Evolutionary conservation across 768 basidiomycete species (phyloP), one percentile per base, ranked within the genome.

Genomic region (Phanerochaete sordida): DNA sequence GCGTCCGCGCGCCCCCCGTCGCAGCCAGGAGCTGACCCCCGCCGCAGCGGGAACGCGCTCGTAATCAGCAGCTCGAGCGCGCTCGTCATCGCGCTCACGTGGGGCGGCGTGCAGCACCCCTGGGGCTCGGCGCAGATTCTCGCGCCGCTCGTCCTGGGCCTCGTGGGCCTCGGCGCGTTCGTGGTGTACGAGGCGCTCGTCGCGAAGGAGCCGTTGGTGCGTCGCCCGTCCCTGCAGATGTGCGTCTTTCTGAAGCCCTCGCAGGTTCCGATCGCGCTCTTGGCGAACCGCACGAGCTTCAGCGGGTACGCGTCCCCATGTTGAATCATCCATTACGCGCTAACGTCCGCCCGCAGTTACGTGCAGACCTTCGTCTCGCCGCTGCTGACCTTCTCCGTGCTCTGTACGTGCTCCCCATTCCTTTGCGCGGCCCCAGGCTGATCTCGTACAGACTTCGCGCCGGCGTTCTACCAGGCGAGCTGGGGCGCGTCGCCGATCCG

Each of bases 101-200:
- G 68, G 73, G 76, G 70, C 21, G 77, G 77, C 5, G 66, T 73
- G 23, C 51, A 58, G 3, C 76, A 71, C 63, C 33, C 72, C 0
- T 78, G 77, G 77, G 39, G 52, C 0, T 72, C 72, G 0, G 65
- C 49, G 23, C 64, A 63, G 15, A 68, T 74, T 6, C 64, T 78
- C 15, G 71, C 67, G 0, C 76, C 78, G 0, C 66, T 79, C 13
- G 61, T 74, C 16, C 13, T 77, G 23, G 77, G 77, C 2, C n/a
- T 69, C 7, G 51, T 66, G 15, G 75, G 75, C 1, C 58, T 78
- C 16, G 65, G 57, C 11, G 53, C 60, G 3, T 77, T 76, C 61
- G 51, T 77, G 24, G 49, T 68, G 16, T 63, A 70, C 58, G 77
- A 79, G 58, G 58, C 56, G 5, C 27, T 30, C 0, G 69, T 62